phyloP scores from a whole-genome alignment of 2,329 filamentous ascomycete species.

The Neopestalotiopsis rosae region DNA sequence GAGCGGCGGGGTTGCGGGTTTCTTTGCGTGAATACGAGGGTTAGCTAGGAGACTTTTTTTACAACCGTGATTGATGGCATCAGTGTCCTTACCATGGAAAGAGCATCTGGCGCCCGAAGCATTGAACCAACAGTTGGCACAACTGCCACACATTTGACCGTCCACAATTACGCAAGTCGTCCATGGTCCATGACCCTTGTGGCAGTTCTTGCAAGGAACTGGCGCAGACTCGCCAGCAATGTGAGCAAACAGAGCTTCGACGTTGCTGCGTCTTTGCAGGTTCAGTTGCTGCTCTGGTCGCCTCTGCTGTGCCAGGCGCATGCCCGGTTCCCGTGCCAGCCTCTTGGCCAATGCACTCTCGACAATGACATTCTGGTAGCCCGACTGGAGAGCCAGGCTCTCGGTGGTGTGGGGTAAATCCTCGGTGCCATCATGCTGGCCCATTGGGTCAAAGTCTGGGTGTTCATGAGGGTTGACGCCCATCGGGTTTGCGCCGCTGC shows the following conservation, averaged over 20 bases:
- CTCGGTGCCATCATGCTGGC: slow-evolving; percentile 25
- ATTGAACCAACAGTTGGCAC: slow-evolving; percentile 69
- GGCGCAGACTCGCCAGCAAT: slow-evolving; percentile 56
- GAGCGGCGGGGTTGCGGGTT: slow-evolving; percentile 48
- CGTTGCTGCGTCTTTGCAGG: slow-evolving; percentile 62
- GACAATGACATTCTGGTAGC: slow-evolving; percentile 52
- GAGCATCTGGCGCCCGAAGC: slow-evolving; percentile 64
- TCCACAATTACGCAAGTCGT: slow-evolving; percentile 62
- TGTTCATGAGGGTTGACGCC: slow-evolving; percentile 36
- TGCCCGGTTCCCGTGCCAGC: slow-evolving; percentile 53
- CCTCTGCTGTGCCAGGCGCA: slow-evolving; percentile 57
- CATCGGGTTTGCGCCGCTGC: slow-evolving; percentile 35
- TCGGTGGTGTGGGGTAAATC: slow-evolving; percentile 46
- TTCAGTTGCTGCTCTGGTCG: slow-evolving; percentile 60
- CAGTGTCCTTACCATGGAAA: slow-evolving; percentile 57
- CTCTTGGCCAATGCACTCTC: slow-evolving; percentile 62
- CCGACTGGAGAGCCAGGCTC: slow-evolving; percentile 51
- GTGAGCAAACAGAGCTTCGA: slow-evolving; percentile 63
- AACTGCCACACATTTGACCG: slow-evolving; percentile 66
- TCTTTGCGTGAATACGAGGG: slow-evolving; percentile 37
- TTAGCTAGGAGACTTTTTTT: slow-evolving; percentile 15
- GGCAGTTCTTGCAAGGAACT: slow-evolving; percentile 63
- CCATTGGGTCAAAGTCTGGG: slow-evolving; percentile 29
- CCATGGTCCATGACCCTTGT: slow-evolving; percentile 66
- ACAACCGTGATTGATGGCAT: not conserved